Evolutionary conservation across 768 basidiomycete species (phyloP), one percentile per base, ranked within the genome.

Genomic region (Kwoniella botswanensis): DNA sequence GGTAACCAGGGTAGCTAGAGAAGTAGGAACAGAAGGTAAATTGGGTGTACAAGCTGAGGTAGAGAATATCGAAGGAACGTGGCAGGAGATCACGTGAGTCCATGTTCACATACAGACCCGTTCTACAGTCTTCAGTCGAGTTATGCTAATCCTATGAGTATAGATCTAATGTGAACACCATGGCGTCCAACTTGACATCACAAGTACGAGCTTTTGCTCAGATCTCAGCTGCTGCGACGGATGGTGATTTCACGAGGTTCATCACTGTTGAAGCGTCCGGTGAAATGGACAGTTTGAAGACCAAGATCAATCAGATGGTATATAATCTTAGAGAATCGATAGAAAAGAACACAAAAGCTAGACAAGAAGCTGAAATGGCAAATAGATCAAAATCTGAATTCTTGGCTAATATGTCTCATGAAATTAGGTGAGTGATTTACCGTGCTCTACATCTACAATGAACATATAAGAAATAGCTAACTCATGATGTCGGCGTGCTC

Each of bases 251-350:
- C 85, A 96, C 94, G 24, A 89, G 94, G 18, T 99, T 98, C 87
- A 98, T 99, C 86, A 98, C 97, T 29, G 97, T 99, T 79, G 96
- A 98, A 79, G 97, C 97, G 1, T 91, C 89, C 72, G 97, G 97
- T 63, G 97, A 99, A 85, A 98, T 98, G 97, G 95, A 98, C 85
- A 94, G 93, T 59, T 88, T 99, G 85, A 98, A 99, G 88, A 97
- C 94, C 1, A 96, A 96, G 85, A 84, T 85, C 76, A 83, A 84
- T 62, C 79, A 97, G 85, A 99, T 98, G 97, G 93, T 99, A 67
- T 96, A 93, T 86, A 95, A 95, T 78, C 88, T 99, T 84, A 88
- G 97, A 26, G 95, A 98, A 82, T 90, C 89, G 74, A 97, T 99
- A 63, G 96, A 98, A 88, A 97, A 95, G 90, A 98, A 99, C 82